These are phyloP conservation scores for Zoysia matrella DNA, from an alignment of 202 grass and related monocot species.

Conservation along the genomic window DNA sequence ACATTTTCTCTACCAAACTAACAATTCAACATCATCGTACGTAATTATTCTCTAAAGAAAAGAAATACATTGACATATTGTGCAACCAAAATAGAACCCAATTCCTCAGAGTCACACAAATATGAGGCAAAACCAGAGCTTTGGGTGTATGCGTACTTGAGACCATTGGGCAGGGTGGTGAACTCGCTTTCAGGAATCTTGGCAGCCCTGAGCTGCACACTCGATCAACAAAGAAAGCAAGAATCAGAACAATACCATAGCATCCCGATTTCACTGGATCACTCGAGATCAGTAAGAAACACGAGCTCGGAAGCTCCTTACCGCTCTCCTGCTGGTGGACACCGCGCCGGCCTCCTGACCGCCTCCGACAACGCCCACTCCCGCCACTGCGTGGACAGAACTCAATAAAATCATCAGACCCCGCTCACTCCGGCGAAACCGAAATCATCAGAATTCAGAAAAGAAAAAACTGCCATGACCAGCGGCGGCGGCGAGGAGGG, in stretches of 20 bases:
- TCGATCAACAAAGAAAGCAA: constrained; percentile 32
- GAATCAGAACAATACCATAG: neutral
- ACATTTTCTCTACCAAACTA: neutral
- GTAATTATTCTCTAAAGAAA: neutral
- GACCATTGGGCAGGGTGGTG: constrained; percentile 78
- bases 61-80: neutral
- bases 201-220: constrained; percentile 69
- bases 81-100: neutral
- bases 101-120: neutral
- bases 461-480: too few species aligned
- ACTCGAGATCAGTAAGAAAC: neutral
- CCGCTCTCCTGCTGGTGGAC: constrained; percentile 92
- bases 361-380: constrained; percentile 43
- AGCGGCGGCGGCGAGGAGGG: constrained; percentile 56
- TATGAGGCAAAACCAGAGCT: neutral
- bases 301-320: constrained; percentile 44
- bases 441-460: neutral
- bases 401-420: constrained; percentile 15
- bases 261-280: constrained; percentile 21
- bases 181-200: constrained; percentile 93
- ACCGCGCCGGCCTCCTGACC: constrained; percentile 61
- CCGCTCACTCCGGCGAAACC: neutral
- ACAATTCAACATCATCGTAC: neutral
- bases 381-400: constrained; percentile 38
- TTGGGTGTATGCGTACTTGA: constrained; percentile 62